Evolutionary conservation across 140 eudicot genomes (phyloP).

Genomic region (Cichorium intybus): DNA sequence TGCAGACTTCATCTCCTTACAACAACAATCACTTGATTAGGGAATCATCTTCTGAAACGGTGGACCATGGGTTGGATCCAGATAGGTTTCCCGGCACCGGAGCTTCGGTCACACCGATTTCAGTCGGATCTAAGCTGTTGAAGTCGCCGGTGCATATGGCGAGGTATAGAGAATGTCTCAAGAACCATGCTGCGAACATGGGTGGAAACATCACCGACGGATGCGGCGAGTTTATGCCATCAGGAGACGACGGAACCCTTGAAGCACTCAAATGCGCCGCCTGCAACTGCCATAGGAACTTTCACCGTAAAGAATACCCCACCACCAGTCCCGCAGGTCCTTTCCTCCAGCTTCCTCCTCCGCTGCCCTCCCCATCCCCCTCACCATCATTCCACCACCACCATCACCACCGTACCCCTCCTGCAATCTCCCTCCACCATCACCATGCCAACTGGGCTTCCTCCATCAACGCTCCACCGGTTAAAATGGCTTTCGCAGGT

Average conservation of each 20-base stretch:
- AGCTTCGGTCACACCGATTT: slow-evolving; percentile 36
- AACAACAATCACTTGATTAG: slow-evolving; percentile 38
- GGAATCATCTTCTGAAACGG: slow-evolving; percentile 44
- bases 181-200: slow-evolving; percentile 78
- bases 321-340: slow-evolving; percentile 28
- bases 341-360: slow-evolving; percentile 62
- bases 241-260: slow-evolving; percentile 79
- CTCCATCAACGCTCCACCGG: slow-evolving; percentile 53
- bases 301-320: slow-evolving; percentile 69
- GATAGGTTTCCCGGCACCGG: slow-evolving; percentile 44
- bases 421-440: slow-evolving; percentile 26
- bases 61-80: slow-evolving; percentile 43
- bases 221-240: slow-evolving; percentile 92
- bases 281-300: slow-evolving; percentile 86
- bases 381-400: slow-evolving; percentile 44
- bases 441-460: slow-evolving; percentile 55
- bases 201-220: slow-evolving; percentile 89
- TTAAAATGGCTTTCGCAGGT: slow-evolving; percentile 61
- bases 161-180: slow-evolving; percentile 73
- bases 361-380: slow-evolving; percentile 36
- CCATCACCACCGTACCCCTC: slow-evolving; percentile 34
- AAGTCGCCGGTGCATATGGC: slow-evolving; percentile 27
- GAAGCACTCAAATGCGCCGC: slow-evolving; percentile 91
- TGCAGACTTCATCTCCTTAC: slow-evolving; percentile 51
- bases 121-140: slow-evolving; percentile 54